Percentiles rank a stretch among this genome's conserved stretches.
Conservation (phyloP, 345 rosid species). For the Carallia pectinifolia region DNA sequence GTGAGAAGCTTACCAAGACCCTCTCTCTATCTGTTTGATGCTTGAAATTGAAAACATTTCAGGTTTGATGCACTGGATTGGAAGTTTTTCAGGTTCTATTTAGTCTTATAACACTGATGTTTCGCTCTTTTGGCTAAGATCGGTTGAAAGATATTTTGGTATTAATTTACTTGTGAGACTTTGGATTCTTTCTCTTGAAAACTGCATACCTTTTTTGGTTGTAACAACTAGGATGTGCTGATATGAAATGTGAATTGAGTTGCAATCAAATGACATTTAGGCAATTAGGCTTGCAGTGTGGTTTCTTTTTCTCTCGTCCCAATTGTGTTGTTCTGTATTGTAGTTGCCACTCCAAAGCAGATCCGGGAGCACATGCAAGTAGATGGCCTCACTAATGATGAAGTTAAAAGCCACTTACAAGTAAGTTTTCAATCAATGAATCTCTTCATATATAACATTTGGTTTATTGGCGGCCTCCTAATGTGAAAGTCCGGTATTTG, state of each 20-base stretch:
- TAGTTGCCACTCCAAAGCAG: constrained; percentile 32
- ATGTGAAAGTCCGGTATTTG: background rate
- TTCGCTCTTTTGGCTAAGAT: background rate
- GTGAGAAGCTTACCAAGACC: constrained; percentile 28
- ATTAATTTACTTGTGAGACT: background rate
- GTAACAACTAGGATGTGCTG: no score
- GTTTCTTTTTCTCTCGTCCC: background rate
- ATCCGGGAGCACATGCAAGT: constrained; percentile 30
- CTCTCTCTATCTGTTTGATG: background rate
- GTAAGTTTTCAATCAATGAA: constrained; percentile 7
- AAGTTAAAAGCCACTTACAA: constrained; percentile 32
- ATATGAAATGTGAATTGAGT: no score
- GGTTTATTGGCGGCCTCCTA: background rate
- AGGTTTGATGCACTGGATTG: background rate
- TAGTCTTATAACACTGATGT: background rate
- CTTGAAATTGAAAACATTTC: background rate
- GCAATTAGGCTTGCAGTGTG: no score
- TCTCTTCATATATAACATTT: background rate
- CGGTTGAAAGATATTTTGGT: no score
- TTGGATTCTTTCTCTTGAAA: background rate
- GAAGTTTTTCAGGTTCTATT: background rate
- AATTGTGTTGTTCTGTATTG: background rate
- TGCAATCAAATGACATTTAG: no score
- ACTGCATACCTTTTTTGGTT: background rate
- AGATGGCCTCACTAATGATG: constrained; percentile 33